phyloP scores from a whole-genome alignment of 805 yeast species.

The Candida vaughaniae region DNA sequence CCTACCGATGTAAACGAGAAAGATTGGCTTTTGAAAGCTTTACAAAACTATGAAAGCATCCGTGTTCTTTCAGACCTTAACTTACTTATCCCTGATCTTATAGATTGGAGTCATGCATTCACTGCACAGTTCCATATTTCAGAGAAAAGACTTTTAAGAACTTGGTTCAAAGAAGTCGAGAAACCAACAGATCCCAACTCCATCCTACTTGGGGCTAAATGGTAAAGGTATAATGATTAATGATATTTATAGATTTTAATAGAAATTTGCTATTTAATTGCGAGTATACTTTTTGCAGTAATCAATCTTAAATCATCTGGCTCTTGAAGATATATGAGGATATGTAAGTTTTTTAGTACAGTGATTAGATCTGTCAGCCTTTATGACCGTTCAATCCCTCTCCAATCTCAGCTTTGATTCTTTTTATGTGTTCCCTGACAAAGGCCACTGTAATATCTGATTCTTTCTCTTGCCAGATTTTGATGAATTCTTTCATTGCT shows the following conservation, averaged over 20 bases:
- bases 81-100: slow-evolving; percentile 16
- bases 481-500: too few species aligned
- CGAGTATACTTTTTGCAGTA: too few species aligned
- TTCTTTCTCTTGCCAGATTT: too few species aligned
- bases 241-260: neutral
- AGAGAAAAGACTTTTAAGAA: slow-evolving; percentile 40
- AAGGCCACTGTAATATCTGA: too few species aligned
- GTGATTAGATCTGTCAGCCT: too few species aligned
- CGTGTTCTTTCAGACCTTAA: slow-evolving; percentile 15
- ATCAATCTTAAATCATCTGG: too few species aligned
- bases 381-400: too few species aligned
- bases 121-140: slow-evolving; percentile 25
- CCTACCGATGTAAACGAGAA: slow-evolving; percentile 38
- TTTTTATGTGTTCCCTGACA: too few species aligned
- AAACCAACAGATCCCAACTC: slow-evolving; percentile 49
- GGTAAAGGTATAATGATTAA: slow-evolving; percentile 43
- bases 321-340: too few species aligned
- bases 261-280: too few species aligned
- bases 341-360: too few species aligned
- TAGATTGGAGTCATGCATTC: slow-evolving; percentile 36
- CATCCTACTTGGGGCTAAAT: slow-evolving; percentile 53
- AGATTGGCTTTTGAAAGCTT: slow-evolving; percentile 44
- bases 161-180: slow-evolving; percentile 51
- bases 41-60: slow-evolving; percentile 33
- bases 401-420: too few species aligned